Conservation (phyloP, 2,329 filamentous ascomycete genomes). For the Fonsecaea monophora region DNA sequence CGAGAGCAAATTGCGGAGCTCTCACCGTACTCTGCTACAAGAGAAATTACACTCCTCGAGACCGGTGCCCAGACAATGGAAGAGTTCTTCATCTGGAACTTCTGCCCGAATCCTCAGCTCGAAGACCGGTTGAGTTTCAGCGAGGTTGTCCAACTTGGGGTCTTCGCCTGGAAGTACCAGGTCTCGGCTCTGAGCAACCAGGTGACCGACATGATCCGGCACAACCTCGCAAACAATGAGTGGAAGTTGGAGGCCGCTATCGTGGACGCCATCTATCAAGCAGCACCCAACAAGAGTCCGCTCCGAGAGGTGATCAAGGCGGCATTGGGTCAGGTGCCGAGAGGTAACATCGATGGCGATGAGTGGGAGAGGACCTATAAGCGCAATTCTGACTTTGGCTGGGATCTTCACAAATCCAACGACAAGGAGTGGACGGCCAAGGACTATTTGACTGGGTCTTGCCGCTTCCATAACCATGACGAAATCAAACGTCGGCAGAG, state of each 20-base stretch:
- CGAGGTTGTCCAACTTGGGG: constrained; percentile 28
- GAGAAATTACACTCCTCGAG: constrained; percentile 16
- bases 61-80: constrained; percentile 24
- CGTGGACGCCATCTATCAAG: constrained; percentile 33
- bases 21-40: too few species aligned
- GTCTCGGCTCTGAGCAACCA: constrained; percentile 36
- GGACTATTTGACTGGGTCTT: constrained; percentile 29
- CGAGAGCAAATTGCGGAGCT: constrained; percentile 13
- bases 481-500: constrained; percentile 19
- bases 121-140: constrained; percentile 25
- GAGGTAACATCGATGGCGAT: constrained; percentile 17
- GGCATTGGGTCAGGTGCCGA: constrained; percentile 29
- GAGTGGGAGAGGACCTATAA: constrained; percentile 32
- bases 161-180: constrained; percentile 34
- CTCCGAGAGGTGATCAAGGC: constrained; percentile 34
- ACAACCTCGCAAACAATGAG: constrained; percentile 29
- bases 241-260: constrained; percentile 29
- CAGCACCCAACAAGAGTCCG: constrained; percentile 22
- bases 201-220: constrained; percentile 32
- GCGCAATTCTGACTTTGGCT: constrained; percentile 31
- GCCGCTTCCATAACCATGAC: constrained; percentile 35
- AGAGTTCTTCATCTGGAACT: constrained; percentile 35
- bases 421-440: constrained; percentile 32
- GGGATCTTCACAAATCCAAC: constrained; percentile 26
- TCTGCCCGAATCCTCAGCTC: constrained; percentile 21